These are phyloP conservation scores for Globisporangium spiculum DNA, from an alignment of 352 stramenopile species.

Conservation along the genomic window DNA sequence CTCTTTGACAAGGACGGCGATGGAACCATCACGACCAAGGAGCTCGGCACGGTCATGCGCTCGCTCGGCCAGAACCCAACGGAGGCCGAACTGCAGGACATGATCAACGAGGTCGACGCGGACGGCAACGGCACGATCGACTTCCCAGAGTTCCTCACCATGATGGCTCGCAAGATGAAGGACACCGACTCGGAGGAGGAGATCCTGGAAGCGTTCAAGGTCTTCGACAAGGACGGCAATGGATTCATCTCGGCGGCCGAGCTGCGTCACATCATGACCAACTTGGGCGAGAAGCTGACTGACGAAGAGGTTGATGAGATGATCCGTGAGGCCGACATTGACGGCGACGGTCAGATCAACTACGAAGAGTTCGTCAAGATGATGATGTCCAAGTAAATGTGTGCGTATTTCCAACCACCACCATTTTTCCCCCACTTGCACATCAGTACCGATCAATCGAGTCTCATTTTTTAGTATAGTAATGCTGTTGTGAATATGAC, in stretches of 20 bases:
- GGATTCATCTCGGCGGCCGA: conserved; percentile 98
- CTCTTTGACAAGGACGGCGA: conserved; percentile 99
- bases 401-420: neutral
- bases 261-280: conserved; percentile 98
- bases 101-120: conserved; percentile 99
- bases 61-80: conserved; percentile 98
- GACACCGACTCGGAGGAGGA: conserved; percentile 98
- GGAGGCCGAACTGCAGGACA: conserved; percentile 97
- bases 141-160: conserved; percentile 99
- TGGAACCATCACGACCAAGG: conserved; percentile 99
- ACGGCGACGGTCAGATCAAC: conserved; percentile 99
- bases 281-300: conserved; percentile 98
- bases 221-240: conserved; percentile 99
- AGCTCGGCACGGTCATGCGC: conserved; percentile 98
- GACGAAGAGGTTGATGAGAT: conserved; percentile 99
- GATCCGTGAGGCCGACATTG: conserved; percentile 98
- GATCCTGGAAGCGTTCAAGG: conserved; percentile 98
- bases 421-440: neutral
- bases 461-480: neutral
- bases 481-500: conserved; percentile 5
- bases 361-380: conserved; percentile 99
- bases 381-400: conserved; percentile 97
- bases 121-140: conserved; percentile 99
- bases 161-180: conserved; percentile 99
- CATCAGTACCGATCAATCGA: neutral